Evolutionary conservation across 1,284 basidiomycete genomes (phyloP), one percentile per base, ranked within the genome.

Genomic region (Ceratobasidium sp.): DNA sequence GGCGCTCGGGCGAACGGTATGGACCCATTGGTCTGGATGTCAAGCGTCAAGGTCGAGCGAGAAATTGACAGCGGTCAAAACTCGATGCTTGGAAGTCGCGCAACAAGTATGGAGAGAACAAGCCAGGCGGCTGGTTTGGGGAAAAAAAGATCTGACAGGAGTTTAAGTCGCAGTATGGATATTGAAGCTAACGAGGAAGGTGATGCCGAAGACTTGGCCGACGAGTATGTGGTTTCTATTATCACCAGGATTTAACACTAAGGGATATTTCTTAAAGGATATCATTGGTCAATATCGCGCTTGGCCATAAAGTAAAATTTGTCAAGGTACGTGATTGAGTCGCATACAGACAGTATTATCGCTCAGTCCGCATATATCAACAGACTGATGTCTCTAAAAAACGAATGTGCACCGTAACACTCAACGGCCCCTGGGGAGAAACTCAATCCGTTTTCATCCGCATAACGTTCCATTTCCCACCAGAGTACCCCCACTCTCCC

Each of bases 361-460:
- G 45, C 22, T 47, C 10, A 47, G 7, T 20, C 10, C 22, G 22
- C 43, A 20, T 32, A 38, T n/a, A 2, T n/a, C 57, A 40, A n/a
- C 75, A 94, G 91, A 87, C 91, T 68, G 93, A 95, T 71, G 80
- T 95, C 47, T 84, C 84, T 3, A 93, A 90, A 76, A 88, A 87
- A 75, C 85, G 93, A 31, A 91, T 87, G 17, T 93, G 93, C 73
- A 95, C 93, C 1, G 84, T 97, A 64, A 91, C 93, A 7, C 81
- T 97, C 54, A 89, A 94, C 74, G 93, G 93, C 0, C 94, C 94
- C 0, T 96, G 94, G 94, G 93, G 93, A 10, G 90, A 90, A 69
- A 86, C 77, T 81, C 15, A 89, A 85, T 3, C 88, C 85, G 70
- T 91, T 3, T 94, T 93, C 80, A 87, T 96, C 65, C 88, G 95